Percentiles rank a stretch among this genome's conserved stretches.
Evolutionary conservation across 1,284 basidiomycete species (phyloP).

Genomic region (Thecaphora thlaspeos): DNA sequence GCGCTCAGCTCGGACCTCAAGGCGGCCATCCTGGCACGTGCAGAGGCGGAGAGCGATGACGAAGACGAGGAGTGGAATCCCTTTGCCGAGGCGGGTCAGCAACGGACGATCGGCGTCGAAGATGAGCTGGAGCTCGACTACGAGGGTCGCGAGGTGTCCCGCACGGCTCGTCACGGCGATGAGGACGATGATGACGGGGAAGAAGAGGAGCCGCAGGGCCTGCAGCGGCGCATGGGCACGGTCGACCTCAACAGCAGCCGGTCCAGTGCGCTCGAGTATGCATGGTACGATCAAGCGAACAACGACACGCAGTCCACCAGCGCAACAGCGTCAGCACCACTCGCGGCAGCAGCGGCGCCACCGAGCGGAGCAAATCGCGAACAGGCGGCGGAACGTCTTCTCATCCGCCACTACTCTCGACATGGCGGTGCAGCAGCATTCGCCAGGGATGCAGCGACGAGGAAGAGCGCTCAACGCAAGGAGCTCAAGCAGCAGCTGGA

Average conservation of each 20-base stretch:
- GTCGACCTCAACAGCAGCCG: no score
- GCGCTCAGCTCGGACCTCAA: conserved; percentile 31
- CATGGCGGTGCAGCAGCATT: conserved; percentile 18
- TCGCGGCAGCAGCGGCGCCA: not conserved
- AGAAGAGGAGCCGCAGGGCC: conserved; percentile 1
- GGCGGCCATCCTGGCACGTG: conserved; percentile 34
- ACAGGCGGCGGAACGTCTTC: conserved; percentile 17
- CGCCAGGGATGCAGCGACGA: conserved; percentile 10
- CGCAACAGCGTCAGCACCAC: no score
- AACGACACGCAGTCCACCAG: no score
- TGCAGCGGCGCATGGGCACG: no score
- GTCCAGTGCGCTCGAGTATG: no score
- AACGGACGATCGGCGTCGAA: conserved; percentile 28
- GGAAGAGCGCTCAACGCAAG: conserved; percentile 13
- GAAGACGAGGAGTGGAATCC: conserved; percentile 41
- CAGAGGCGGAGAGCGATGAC: conserved; percentile 23
- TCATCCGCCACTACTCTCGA: conserved; percentile 24
- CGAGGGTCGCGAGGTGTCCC: conserved; percentile 16
- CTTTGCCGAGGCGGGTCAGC: conserved; percentile 9
- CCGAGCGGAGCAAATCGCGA: conserved; percentile 2
- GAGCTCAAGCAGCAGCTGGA: conserved; percentile 10
- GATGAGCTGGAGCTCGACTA: conserved; percentile 38
- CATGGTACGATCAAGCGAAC: no score
- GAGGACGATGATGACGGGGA: conserved; percentile 9
- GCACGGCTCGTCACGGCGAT: not conserved